phyloP scores from a whole-genome alignment of 306 rosid genomes.

The Rosa multiflora region DNA sequence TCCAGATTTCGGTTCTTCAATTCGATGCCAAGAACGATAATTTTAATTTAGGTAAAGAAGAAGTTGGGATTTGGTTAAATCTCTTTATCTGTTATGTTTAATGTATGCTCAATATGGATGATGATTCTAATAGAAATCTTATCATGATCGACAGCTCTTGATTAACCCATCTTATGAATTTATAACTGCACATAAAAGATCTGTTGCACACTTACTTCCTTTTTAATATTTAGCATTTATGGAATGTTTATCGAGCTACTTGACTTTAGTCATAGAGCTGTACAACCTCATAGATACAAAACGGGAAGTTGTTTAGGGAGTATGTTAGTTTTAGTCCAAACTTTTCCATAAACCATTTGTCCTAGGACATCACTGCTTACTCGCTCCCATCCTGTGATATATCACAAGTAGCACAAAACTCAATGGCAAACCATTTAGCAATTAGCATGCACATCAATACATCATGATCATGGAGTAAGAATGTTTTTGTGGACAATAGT shows the following conservation, averaged over 20 bases:
- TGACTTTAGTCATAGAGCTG: not conserved
- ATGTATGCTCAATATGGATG: not conserved
- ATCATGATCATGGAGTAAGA: too few relatives aligned
- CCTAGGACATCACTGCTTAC: too few relatives aligned
- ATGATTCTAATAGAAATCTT: not conserved
- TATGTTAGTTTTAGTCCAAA: too few relatives aligned
- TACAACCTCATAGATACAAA: not conserved
- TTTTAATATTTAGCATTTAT: not conserved
- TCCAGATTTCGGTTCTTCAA: not conserved
- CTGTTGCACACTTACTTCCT: not conserved
- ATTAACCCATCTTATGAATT: not conserved
- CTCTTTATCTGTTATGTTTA: too few relatives aligned
- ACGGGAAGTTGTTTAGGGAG: too few relatives aligned
- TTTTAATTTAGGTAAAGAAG: not conserved
- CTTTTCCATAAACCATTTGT: too few relatives aligned
- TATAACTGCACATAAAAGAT: not conserved
- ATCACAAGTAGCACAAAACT: too few relatives aligned
- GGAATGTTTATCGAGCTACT: too few relatives aligned
- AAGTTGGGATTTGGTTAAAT: not conserved
- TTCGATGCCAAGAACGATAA: not conserved
- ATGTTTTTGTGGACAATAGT: too few relatives aligned
- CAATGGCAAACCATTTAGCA: too few relatives aligned
- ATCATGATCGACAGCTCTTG: not conserved
- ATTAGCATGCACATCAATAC: too few relatives aligned
- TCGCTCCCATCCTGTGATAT: too few relatives aligned